phyloP scores from a whole-genome alignment of 2,329 filamentous ascomycete species.

The Ascochyta clinopodiicola region DNA sequence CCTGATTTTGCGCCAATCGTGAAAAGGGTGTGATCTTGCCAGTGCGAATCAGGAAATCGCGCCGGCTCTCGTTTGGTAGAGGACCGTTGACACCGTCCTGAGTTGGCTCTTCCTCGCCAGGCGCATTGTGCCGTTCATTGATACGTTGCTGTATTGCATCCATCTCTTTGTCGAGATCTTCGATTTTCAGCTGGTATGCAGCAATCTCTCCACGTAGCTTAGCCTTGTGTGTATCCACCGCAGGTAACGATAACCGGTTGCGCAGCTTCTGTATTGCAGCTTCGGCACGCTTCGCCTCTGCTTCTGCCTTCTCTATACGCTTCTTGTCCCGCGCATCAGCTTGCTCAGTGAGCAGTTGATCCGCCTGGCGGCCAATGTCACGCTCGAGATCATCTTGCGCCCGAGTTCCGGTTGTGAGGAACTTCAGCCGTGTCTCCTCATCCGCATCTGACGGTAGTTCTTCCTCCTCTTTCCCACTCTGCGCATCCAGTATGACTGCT shows the following conservation, averaged over 20 bases:
- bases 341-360: conserved; percentile 65
- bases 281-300: conserved; percentile 65
- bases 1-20: conserved; percentile 71
- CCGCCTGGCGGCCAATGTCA: conserved; percentile 75
- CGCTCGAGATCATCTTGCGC: conserved; percentile 91
- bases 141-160: conserved; percentile 83
- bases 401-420: conserved; percentile 56
- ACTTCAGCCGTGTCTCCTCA: conserved; percentile 51
- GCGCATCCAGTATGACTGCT: conserved; percentile 14
- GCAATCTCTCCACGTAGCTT: conserved; percentile 71
- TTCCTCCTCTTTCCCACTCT: conserved; percentile 19
- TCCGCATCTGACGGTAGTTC: conserved; percentile 44
- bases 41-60: conserved; percentile 91
- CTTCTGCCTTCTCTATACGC: conserved; percentile 63
- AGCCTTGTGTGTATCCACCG: conserved; percentile 61
- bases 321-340: conserved; percentile 69
- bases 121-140: conserved; percentile 70
- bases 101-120: conserved; percentile 52
- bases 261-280: conserved; percentile 68
- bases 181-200: conserved; percentile 69
- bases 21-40: conserved; percentile 98
- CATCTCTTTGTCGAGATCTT: conserved; percentile 73
- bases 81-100: conserved; percentile 62
- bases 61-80: conserved; percentile 79
- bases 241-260: conserved; percentile 62